Evolutionary conservation across 2,329 filamentous ascomycete genomes (phyloP), one percentile per base, ranked within the genome.

Genomic region (Coniochaeta ligniaria): DNA sequence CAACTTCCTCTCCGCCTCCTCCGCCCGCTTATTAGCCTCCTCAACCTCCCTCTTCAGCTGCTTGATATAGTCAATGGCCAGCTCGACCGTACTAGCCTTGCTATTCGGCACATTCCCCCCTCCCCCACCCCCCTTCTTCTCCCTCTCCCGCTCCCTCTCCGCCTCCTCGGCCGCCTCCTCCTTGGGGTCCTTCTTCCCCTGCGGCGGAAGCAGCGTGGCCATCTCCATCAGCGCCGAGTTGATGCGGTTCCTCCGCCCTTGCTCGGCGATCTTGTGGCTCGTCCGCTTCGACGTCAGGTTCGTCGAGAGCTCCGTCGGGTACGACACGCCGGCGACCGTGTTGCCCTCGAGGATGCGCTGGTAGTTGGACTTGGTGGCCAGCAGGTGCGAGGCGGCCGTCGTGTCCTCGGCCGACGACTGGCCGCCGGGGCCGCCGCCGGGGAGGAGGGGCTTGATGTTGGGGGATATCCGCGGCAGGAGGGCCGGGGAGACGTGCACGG

Each of bases 61-160:
- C 74, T 91, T 94, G 76, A 99, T 97, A 71, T 98, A 97, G 61
- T 93, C 88, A 68, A 98, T 98, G 1, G 95, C 95, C 75, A 91
- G 88, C 75, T 99, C 95, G n/a, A 99, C 95, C 0, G 96, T 97
- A 66, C 91, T 96, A 1, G 95, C 95, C 73, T 98, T 99, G 75
- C 92, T 97, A 69, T 88, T 92, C 35, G 89, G 86, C 59, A 85
- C 82, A 61, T 76, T 78, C 7, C 72, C 73, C 11, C n/a, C 28
- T 31, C 69, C 67, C 59, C 76, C 76, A 67, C 61, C 69, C 61
- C 74, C 76, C 60, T 75, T 75, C 64, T 80, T 81, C 57, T 78
- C 59, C 52, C 57, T 72, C 24, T 71, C 76, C 17, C 74, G 71
- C 50, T 78, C 77, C 57, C 47, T 62, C 59, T 26, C 35, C n/a